These are phyloP conservation scores for Symbiodinium pilosum DNA, from an alignment of 73 alveolate species.

Conservation along the genomic window DNA sequence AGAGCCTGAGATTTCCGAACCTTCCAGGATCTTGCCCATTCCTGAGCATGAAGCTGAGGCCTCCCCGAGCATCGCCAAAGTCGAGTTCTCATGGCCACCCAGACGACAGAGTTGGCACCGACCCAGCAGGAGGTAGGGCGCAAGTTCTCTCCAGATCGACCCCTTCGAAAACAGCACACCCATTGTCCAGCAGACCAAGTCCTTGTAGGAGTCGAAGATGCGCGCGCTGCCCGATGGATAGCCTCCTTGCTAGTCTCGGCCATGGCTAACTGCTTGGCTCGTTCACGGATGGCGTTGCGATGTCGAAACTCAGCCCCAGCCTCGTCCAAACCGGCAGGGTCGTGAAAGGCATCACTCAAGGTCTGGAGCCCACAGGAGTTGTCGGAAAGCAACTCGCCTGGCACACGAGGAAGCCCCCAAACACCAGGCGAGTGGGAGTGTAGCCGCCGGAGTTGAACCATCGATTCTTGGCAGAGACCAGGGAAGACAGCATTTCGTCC, in stretches of 20 bases:
- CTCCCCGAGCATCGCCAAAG: neutral
- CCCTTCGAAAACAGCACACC: conserved; percentile 24
- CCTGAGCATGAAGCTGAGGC: neutral
- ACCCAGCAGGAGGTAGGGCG: neutral
- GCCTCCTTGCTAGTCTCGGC: neutral
- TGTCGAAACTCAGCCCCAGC: neutral
- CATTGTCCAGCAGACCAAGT: neutral
- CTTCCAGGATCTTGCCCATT: neutral
- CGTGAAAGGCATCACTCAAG: neutral
- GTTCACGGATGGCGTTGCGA: neutral
- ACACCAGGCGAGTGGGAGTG: neutral
- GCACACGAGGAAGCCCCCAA: neutral
- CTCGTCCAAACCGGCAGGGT: neutral
- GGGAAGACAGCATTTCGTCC: neutral
- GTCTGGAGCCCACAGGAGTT: neutral
- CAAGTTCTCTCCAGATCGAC: neutral
- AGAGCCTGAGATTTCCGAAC: neutral
- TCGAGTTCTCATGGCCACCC: conserved; percentile 17
- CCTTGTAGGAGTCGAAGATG: neutral
- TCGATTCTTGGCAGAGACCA: neutral
- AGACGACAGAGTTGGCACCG: conserved; percentile 1
- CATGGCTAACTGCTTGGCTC: neutral
- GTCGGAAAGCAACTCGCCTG: neutral
- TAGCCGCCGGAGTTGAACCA: neutral
- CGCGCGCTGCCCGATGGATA: neutral